phyloP scores from a whole-genome alignment of 768 basidiomycete genomes.

The Tricholoma bakamatsutake region DNA sequence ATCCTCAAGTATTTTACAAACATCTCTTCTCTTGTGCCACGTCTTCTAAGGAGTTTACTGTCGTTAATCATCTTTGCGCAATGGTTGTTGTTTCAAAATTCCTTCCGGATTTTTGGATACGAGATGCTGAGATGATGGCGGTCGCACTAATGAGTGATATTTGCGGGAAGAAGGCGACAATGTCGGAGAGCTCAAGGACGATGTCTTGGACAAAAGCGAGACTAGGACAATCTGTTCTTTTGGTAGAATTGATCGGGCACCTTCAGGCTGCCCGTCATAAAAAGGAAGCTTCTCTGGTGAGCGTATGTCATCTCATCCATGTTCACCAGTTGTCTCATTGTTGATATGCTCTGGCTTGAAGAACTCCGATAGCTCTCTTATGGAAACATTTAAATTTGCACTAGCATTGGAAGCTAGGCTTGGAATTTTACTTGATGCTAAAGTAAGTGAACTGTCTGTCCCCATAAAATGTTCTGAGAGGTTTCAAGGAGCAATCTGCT shows the following conservation, averaged over 20 bases:
- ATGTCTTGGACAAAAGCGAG: slow-evolving; percentile 43
- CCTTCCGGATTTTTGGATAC: slow-evolving; percentile 59
- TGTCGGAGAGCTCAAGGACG: slow-evolving; percentile 5
- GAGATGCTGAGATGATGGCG: slow-evolving; percentile 69
- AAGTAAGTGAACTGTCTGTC: slow-evolving; percentile 29
- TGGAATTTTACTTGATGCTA: slow-evolving; percentile 49
- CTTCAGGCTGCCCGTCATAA: slow-evolving; percentile 39
- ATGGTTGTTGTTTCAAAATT: slow-evolving; percentile 47
- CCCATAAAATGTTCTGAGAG: background rate
- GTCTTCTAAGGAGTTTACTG: slow-evolving; percentile 52
- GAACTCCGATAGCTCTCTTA: slow-evolving; percentile 24
- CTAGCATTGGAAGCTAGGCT: slow-evolving; percentile 51
- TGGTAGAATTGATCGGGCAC: slow-evolving; percentile 54
- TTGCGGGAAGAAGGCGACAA: slow-evolving; percentile 18
- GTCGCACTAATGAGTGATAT: slow-evolving; percentile 60
- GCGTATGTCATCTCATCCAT: slow-evolving; percentile 6
- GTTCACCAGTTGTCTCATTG: background rate
- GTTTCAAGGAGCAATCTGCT: slow-evolving; percentile 44
- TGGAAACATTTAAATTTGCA: slow-evolving; percentile 41
- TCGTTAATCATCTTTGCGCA: slow-evolving; percentile 53
- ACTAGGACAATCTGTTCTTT: slow-evolving; percentile 55
- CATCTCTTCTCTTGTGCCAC: slow-evolving; percentile 66
- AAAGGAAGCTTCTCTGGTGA: slow-evolving; percentile 36
- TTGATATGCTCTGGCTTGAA: slow-evolving; percentile 9
- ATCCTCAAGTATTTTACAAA: slow-evolving; percentile 66